A percentile compares a stretch with the other conserved stretches of the same genome.
phyloP scores from a whole-genome alignment of 305 asterid species.

The Fraxinus sp. region DNA sequence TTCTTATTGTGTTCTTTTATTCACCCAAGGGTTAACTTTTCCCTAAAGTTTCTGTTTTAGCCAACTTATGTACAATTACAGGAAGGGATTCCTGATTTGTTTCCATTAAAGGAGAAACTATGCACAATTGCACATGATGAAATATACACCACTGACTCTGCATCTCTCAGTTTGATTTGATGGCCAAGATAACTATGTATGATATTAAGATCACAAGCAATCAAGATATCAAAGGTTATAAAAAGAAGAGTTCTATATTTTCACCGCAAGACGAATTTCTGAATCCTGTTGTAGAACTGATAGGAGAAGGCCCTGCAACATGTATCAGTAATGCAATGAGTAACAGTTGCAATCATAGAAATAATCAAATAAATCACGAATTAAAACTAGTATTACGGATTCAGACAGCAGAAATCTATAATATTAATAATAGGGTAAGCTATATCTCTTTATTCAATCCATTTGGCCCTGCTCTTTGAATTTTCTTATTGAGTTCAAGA shows the following conservation, averaged over 20 bases:
- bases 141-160: not conserved
- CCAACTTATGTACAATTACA: not conserved
- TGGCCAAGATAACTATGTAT: not conserved
- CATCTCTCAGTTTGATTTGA: not conserved
- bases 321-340: slow-evolving; percentile 23
- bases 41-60: not conserved
- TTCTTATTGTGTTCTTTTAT: not conserved
- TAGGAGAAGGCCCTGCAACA: slow-evolving; percentile 74
- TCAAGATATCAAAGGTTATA: slow-evolving; percentile 5
- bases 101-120: not conserved
- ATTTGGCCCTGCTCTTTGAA: slow-evolving; percentile 15
- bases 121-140: not conserved
- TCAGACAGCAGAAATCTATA: not conserved
- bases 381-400: slow-evolving; percentile 7
- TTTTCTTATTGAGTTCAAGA: slow-evolving; percentile 13
- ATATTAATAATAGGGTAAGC: not conserved
- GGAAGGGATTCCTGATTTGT: not conserved
- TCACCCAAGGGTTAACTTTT: not conserved
- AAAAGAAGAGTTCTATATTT: slow-evolving; percentile 21
- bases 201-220: not conserved
- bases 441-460: not conserved
- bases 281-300: slow-evolving; percentile 91
- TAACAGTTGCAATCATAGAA: not conserved
- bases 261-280: slow-evolving; percentile 89
- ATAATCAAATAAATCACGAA: slow-evolving; percentile 3